Evolutionary conservation across 1,284 basidiomycete genomes (phyloP), one percentile per base, ranked within the genome.

Genomic region (Mycena citricolor): DNA sequence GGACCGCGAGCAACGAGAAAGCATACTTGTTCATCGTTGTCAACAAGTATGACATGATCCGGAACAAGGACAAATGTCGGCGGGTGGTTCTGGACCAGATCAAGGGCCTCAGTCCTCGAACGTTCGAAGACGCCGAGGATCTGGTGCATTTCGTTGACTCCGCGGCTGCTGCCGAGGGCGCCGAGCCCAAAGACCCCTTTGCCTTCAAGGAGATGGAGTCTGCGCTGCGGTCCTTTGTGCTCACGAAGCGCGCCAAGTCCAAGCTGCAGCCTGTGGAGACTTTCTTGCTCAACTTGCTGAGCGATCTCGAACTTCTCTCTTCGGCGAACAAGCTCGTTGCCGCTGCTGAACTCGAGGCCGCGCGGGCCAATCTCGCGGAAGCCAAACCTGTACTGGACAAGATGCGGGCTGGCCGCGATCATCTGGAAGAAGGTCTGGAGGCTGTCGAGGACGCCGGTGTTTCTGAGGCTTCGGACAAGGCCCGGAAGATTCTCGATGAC

Each of bases 71-170:
- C 38, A 90, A 93, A 67, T 99, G 95, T 68, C 81, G 83, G 58
- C 79, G 89, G 36, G 69, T 87, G 17, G 90, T 99, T 34, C 79
- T 97, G 35, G 94, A 99, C 51, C 95, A 99, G 69, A 93, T 99
- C 74, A 88, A 84, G 60, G 79, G 90, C 58, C 80, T 99, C 56
- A 93, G 89, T 58, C 95, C 97, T 8, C 73, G 83, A 44, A 99
- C 97, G 0, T 94, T 86, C 64, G 87, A 91, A 44, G 90, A 98
- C 56, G 85, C 92, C 0, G 80, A 86, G 48, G 92, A 98, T 63
- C 82, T 99, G 19, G 94, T 99, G 1, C 97, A 99, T 68, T 99
- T 99, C 66, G 97, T 99, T 58, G 95, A 99, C 64, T 94, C 93
- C 5, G 81, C 83, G 19, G 68, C 79, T 0, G 83, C 83, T 8